Evolutionary conservation across 2,329 filamentous ascomycete species (phyloP).

Genomic region (Biscogniauxia sp.): DNA sequence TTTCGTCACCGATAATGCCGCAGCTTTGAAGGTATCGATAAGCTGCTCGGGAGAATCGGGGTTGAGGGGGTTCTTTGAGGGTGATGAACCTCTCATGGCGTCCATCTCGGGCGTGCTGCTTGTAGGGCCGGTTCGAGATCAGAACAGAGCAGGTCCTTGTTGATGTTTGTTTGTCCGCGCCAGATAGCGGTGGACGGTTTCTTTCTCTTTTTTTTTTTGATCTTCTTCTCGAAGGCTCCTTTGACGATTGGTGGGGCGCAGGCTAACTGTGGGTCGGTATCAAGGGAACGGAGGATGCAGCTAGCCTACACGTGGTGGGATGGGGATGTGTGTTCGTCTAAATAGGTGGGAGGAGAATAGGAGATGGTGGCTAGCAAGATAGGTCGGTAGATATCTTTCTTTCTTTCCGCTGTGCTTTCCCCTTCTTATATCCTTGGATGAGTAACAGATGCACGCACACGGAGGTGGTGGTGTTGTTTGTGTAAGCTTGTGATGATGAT

Average conservation of each 20-base stretch:
- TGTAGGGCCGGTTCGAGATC: conserved; percentile 7
- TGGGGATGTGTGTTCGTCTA: too few relatives aligned
- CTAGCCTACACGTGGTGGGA: conserved; percentile 4
- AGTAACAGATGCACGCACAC: not conserved
- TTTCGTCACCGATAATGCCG: conserved; percentile 90
- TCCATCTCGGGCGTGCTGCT: conserved; percentile 21
- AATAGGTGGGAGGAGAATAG: too few relatives aligned
- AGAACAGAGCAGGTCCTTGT: conserved; percentile 1
- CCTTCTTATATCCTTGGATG: too few relatives aligned
- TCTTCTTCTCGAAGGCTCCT: conserved; percentile 14
- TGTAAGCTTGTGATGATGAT: not conserved
- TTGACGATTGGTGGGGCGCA: conserved; percentile 22
- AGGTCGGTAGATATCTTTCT: too few relatives aligned
- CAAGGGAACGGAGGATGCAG: conserved; percentile 16
- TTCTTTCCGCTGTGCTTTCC: too few relatives aligned
- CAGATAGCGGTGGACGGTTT: conserved; percentile 4
- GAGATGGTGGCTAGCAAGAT: too few relatives aligned
- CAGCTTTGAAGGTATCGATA: conserved; percentile 85
- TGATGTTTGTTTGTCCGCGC: not conserved
- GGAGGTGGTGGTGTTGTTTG: not conserved
- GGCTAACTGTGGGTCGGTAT: conserved; percentile 21
- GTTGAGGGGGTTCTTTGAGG: conserved; percentile 33
- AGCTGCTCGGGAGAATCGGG: conserved; percentile 60
- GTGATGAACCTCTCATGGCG: conserved; percentile 30
- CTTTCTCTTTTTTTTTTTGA: conserved; percentile 17